A percentile compares a stretch with the other conserved stretches of the same genome.
Conservation (phyloP, 495 filamentous ascomycete genomes). For the Haplographium delicatum region DNA sequence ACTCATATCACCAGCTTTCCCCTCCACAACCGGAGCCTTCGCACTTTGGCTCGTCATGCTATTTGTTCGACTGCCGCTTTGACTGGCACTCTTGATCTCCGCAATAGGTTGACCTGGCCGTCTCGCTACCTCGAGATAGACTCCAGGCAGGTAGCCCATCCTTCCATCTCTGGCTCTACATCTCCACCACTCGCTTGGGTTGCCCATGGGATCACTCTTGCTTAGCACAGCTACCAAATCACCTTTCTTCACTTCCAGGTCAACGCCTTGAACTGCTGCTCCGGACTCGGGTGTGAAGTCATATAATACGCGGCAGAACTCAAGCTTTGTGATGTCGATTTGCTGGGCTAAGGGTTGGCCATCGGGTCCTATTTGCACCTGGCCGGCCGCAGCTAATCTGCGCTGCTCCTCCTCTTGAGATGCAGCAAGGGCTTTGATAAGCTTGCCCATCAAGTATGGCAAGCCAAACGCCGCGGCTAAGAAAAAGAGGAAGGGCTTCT, state of each 20-base stretch:
- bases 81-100: slow-evolving; percentile 51
- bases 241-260: slow-evolving; percentile 89
- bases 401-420: slow-evolving; percentile 77
- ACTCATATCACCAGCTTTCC: slow-evolving; percentile 62
- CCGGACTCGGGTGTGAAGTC: slow-evolving; percentile 75
- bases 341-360: slow-evolving; percentile 41
- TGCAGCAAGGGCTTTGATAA: slow-evolving; percentile 77
- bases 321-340: slow-evolving; percentile 80
- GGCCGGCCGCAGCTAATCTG: slow-evolving; percentile 45
- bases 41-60: slow-evolving; percentile 29
- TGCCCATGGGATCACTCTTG: slow-evolving; percentile 88
- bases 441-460: slow-evolving; percentile 91
- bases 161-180: slow-evolving; percentile 88
- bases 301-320: slow-evolving; percentile 91
- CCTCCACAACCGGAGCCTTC: slow-evolving; percentile 48
- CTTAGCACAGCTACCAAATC: slow-evolving; percentile 92
- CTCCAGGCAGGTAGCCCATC: slow-evolving; percentile 83
- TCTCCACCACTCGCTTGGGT: slow-evolving; percentile 94
- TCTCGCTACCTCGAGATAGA: slow-evolving; percentile 81
- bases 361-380: slow-evolving; percentile 40
- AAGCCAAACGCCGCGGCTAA: slow-evolving; percentile 88
- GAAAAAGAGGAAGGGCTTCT: slow-evolving; percentile 96
- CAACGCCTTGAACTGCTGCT: slow-evolving; percentile 62
- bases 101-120: slow-evolving; percentile 33
- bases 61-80: slow-evolving; percentile 41